Conservation (phyloP, 139 green algal genomes). For the Yamagishiella unicocca region DNA sequence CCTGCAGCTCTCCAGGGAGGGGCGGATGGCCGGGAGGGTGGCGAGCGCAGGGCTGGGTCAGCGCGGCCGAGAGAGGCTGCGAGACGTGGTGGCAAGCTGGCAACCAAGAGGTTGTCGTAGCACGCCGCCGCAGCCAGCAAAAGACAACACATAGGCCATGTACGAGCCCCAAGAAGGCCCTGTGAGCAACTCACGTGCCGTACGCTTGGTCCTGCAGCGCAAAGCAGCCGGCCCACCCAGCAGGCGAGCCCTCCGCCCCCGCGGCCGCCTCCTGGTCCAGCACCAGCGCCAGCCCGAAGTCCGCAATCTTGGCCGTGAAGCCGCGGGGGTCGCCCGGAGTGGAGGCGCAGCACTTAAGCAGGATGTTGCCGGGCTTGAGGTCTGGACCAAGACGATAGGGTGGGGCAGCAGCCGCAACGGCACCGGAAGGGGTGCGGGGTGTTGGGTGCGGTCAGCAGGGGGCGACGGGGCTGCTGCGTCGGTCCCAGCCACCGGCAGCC, state of each 20-base stretch:
- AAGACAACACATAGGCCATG: no score
- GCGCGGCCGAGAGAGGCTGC: no score
- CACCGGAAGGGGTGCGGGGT: background rate
- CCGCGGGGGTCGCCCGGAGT: background rate
- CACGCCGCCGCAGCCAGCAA: no score
- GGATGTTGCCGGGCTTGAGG: conserved; percentile 35
- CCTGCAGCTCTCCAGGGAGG: no score
- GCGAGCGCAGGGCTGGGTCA: no score
- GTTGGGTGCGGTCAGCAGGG: no score
- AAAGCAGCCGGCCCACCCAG: background rate
- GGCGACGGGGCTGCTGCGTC: no score
- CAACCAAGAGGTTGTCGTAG: no score
- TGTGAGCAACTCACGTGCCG: conserved; percentile 19
- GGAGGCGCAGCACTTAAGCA: conserved; percentile 8
- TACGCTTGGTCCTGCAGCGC: background rate
- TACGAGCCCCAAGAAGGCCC: no score
- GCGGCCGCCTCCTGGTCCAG: background rate
- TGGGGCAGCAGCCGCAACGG: background rate
- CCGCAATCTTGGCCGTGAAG: conserved; percentile 19
- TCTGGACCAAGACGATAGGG: background rate
- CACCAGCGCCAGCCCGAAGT: conserved; percentile 23
- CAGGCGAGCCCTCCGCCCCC: background rate
- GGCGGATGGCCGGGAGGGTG: background rate
- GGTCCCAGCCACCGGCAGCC: no score
- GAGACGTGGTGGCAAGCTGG: no score